Evolutionary conservation across 1,139 yeast genomes (phyloP).

Genomic region (Pichia sp.): DNA sequence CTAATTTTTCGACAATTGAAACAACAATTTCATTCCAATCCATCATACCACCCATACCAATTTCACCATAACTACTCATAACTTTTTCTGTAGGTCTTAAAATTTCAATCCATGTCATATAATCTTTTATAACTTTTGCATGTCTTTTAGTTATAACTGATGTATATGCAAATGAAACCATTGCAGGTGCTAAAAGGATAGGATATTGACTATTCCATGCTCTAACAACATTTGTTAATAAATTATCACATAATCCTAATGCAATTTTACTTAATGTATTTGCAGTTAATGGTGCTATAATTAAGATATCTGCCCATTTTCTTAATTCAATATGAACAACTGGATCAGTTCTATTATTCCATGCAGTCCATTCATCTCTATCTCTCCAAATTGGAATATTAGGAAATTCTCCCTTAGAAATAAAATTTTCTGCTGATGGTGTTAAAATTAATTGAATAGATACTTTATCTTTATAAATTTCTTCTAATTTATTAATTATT

Average conservation of each 20-base stretch:
- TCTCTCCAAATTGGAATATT: slow-evolving; percentile 80
- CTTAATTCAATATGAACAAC: slow-evolving; percentile 88
- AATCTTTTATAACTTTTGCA: slow-evolving; percentile 65
- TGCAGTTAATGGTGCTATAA: slow-evolving; percentile 87
- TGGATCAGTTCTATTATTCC: slow-evolving; percentile 84
- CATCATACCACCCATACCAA: slow-evolving; percentile 93
- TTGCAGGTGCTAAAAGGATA: slow-evolving; percentile 83
- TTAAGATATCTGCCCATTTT: slow-evolving; percentile 90
- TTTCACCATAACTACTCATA: slow-evolving; percentile 87
- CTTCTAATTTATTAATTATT: slow-evolving; percentile 70
- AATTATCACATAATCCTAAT: slow-evolving; percentile 82
- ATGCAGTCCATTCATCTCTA: slow-evolving; percentile 84
- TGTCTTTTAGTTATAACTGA: slow-evolving; percentile 85
- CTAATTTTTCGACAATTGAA: slow-evolving; percentile 71
- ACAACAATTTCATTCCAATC: slow-evolving; percentile 89
- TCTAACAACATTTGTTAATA: slow-evolving; percentile 78
- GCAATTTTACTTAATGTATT: slow-evolving; percentile 88
- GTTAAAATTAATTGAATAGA: slow-evolving; percentile 80
- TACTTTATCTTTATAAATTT: slow-evolving; percentile 67
- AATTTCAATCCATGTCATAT: slow-evolving; percentile 88
- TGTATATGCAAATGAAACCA: slow-evolving; percentile 87
- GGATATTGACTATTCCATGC: slow-evolving; percentile 94
- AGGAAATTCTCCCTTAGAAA: slow-evolving; percentile 53
- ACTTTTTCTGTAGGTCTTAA: slow-evolving; percentile 91
- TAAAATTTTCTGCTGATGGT: slow-evolving; percentile 74